Percentiles rank a stretch among this genome's conserved stretches.
These are phyloP conservation scores for Saturnispora serradocipensis DNA, from an alignment of 805 yeast species.

Conservation along the genomic window DNA sequence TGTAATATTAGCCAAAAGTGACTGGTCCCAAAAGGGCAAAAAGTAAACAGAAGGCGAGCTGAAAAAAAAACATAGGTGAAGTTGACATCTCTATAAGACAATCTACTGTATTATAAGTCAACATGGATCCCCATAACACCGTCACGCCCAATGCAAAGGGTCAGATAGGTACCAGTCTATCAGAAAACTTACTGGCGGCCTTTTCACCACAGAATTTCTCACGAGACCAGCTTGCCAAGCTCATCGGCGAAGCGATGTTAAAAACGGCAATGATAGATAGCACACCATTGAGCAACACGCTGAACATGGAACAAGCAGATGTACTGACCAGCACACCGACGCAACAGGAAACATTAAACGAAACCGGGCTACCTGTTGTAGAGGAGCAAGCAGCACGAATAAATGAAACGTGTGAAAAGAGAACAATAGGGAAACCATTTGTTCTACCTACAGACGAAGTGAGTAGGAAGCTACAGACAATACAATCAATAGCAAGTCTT, in stretches of 20 bases:
- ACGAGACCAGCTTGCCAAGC: neutral
- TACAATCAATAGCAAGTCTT: constrained; percentile 2
- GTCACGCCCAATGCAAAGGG: neutral
- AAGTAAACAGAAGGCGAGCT: constrained; percentile 6
- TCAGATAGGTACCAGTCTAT: neutral
- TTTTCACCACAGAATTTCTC: neutral
- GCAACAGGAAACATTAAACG: neutral
- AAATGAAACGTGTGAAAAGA: neutral
- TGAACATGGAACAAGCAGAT: neutral
- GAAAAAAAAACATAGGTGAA: neutral
- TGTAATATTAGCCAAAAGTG: neutral
- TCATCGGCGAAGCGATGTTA: constrained; percentile 2
- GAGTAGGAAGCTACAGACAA: constrained; percentile 5
- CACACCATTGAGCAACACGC: neutral
- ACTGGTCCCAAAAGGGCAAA: constrained; percentile 11
- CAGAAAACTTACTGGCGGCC: neutral
- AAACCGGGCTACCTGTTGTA: neutral
- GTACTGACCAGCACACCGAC: constrained; percentile 4
- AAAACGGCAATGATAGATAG: constrained; percentile 1
- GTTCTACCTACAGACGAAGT: constrained; percentile 8
- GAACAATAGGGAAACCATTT: neutral
- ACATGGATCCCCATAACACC: neutral
- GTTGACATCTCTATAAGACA: neutral
- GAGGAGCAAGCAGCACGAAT: neutral
- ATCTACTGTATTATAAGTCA: neutral